Base-by-base conservation (phyloP, 306 rosid species). In the Citrullus mucosospermus region DNA sequence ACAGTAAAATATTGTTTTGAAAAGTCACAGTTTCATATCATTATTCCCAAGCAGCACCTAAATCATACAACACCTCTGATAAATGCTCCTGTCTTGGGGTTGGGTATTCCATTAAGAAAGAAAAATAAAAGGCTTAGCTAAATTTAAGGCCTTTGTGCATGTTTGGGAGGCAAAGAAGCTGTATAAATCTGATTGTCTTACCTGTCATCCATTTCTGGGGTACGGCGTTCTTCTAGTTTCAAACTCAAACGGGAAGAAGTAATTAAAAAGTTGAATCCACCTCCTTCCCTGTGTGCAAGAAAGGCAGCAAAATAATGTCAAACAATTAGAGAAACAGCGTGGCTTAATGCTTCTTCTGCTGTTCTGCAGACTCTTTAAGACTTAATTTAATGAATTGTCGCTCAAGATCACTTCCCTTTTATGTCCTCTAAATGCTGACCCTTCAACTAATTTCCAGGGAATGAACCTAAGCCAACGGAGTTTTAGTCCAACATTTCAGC, bases 401-500 rank as follows among this genome's bases (percentile, higher is more conserved):
- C 51, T 51, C 30, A 51, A 73, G 25, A 28, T 51, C 61, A 51
- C 46, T 54, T 22, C 63, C 76, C 34, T 54, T 53, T 74, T 53
- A 53, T 74, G 63, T 54, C 63, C 32, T 53, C 50, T 15, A 10
- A 51, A 53, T 54, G 48, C 41, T 74, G 48, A 32, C 61, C 63
- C 60, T 51, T 73, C 77, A 73, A 73, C 77, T 51, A 50, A 73
- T 74, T 74, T 53, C 17, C 46, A 30, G 63, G 61, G 78, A 44
- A 44, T 54, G 76, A 71, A 71, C 76, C 59, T 48, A 44, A 9
- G 62, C 63, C 63, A 53, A 53, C 43, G 22, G 62, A 32, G 63
- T 53, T 53, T 74, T 17, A 74, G 50, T 54, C 78, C 78, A 74
- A 74, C 62, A 74, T 74, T 74, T 74, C 78, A 53, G 78, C 78